Evolutionary conservation across 768 basidiomycete species (phyloP), one percentile per base, ranked within the genome.

Genomic region (Boletus patriciae): DNA sequence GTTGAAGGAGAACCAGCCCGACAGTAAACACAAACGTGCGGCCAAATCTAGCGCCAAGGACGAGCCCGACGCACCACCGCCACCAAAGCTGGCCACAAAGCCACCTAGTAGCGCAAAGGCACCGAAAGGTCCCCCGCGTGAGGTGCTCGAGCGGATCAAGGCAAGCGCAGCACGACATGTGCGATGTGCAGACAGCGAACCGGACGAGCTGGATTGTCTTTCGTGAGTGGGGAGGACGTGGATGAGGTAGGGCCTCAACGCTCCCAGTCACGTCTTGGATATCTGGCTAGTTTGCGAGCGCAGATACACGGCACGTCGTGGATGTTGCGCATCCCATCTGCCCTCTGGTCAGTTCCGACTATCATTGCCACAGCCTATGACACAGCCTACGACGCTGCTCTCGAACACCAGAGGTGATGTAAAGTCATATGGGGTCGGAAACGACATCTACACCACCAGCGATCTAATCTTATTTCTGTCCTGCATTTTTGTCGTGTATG

Each of bases 121-220:
- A 8, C 47, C 52, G 15, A 73, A 66, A 58, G 77, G 77, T 8
- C 77, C 74, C 2, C 78, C 78, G 0, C 75, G 61, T 21, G 71
- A 74, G 25, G 72, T 78, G 3, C 69, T 78, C 9, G 70, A 71
- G 38, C 72, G 76, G 48, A 70, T 78, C 31, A 72, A 66, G 48
- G 69, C 73, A 15, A 69, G 73, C 29, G 65, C 65, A 1, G 61
- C 53, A 13, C 62, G 63, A 36, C 49, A 63, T 50, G 40, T 59
- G 13, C 54, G 47, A n/a, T 48, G 56, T 34, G 53, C 54, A 8
- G 65, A 73, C 31, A 71, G 73, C 54, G 79, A 78, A 50, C 74
- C 77, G 8, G 79, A 80, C 54, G 77, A 78, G 29, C 70, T 80
- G 45, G 78, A 80, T 57, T 80, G 78, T 58, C 67, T 80, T 36